Percentiles rank a stretch among this genome's conserved stretches.
These are phyloP conservation scores for Didymella pinodella DNA, from an alignment of 2,329 filamentous ascomycete species.

Conservation along the genomic window DNA sequence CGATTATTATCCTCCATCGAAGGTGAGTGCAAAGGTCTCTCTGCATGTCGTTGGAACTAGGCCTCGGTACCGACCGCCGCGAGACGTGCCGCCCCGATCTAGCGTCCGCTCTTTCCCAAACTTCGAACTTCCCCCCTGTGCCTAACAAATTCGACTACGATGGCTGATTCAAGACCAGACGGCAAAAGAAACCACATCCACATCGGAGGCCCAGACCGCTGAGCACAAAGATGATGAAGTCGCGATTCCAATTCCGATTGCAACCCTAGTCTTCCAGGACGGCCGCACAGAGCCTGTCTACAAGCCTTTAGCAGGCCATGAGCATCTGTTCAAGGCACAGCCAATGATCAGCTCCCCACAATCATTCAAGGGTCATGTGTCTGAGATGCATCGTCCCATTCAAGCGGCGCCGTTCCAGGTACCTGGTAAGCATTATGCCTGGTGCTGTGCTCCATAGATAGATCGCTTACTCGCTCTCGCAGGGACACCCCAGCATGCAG, in stretches of 20 bases:
- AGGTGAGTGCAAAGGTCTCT: slow-evolving; percentile 16
- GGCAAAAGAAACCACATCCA: background rate
- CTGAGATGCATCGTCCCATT: background rate
- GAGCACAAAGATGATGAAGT: slow-evolving; percentile 17
- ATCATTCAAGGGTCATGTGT: background rate
- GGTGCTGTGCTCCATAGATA: slow-evolving; percentile 1
- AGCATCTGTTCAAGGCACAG: slow-evolving; percentile 33
- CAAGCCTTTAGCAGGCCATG: slow-evolving; percentile 36
- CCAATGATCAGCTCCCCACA: background rate
- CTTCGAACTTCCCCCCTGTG: background rate
- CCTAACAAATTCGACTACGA: background rate
- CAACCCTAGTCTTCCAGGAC: slow-evolving; percentile 31
- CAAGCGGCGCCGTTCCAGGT: slow-evolving; percentile 8
- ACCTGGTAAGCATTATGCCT: slow-evolving; percentile 21
- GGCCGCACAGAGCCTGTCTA: slow-evolving; percentile 34
- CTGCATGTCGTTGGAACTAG: slow-evolving; percentile 28
- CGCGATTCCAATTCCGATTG: slow-evolving; percentile 32
- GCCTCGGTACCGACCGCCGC: slow-evolving; percentile 21
- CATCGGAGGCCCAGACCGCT: slow-evolving; percentile 1
- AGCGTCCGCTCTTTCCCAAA: slow-evolving; percentile 24
- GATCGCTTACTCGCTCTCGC: slow-evolving; percentile 20
- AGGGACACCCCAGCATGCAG: slow-evolving; percentile 9
- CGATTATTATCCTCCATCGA: slow-evolving; percentile 11
- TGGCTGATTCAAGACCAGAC: slow-evolving; percentile 4
- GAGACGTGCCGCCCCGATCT: slow-evolving; percentile 18